Conservation (phyloP, 306 rosid genomes). For the Lithocarpus polystachyus region DNA sequence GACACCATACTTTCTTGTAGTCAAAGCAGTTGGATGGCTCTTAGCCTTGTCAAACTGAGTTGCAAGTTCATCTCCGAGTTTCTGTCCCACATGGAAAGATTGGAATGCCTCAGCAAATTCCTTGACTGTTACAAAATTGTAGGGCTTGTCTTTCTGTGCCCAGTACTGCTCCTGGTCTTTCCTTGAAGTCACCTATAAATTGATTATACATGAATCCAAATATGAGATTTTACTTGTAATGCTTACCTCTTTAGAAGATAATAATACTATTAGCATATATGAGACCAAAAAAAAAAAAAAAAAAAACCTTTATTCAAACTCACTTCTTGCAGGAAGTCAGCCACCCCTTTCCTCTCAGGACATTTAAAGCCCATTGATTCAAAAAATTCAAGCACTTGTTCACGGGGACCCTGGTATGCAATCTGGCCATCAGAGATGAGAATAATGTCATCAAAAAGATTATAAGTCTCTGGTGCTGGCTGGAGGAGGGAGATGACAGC, state of each 20-base stretch:
- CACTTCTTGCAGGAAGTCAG: conserved; percentile 65
- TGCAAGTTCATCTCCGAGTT: conserved; percentile 33
- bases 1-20: conserved; percentile 43
- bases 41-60: conserved; percentile 46
- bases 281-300: not conserved
- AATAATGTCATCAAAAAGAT: conserved; percentile 54
- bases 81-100: conserved; percentile 41
- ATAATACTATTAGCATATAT: not conserved
- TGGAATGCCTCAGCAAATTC: conserved; percentile 48
- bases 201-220: not conserved
- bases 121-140: conserved; percentile 37
- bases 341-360: conserved; percentile 56
- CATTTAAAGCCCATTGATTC: conserved; percentile 48
- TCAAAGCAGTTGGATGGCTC: conserved; percentile 53
- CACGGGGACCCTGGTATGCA: conserved; percentile 57
- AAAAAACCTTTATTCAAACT: conserved; percentile 4
- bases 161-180: conserved; percentile 64
- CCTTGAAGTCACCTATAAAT: conserved; percentile 50
- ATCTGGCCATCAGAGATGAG: conserved; percentile 53
- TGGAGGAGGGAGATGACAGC: conserved; percentile 52
- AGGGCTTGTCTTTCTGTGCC: conserved; percentile 33
- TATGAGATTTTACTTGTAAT: not conserved
- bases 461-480: conserved; percentile 58
- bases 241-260: not conserved
- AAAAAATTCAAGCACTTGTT: conserved; percentile 46